A percentile compares a stretch with the other conserved stretches of the same genome.
These are phyloP conservation scores for Sporothrix euskadiensis DNA, from an alignment of 2,329 filamentous ascomycete species.

Conservation along the genomic window DNA sequence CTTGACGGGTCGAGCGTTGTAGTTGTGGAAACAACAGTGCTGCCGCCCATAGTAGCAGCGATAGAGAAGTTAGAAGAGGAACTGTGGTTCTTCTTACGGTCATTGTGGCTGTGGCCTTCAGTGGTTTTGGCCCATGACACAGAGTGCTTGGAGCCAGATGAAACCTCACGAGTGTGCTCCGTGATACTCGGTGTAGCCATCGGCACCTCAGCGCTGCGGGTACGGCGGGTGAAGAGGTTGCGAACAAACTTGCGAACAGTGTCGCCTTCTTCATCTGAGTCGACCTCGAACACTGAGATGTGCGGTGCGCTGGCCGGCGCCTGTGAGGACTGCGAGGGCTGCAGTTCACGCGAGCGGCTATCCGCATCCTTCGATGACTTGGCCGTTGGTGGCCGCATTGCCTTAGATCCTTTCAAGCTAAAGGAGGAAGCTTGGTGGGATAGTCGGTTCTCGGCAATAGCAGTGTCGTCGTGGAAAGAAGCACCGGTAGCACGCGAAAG, in stretches of 20 bases:
- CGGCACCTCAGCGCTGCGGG: slow-evolving; percentile 25
- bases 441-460: not conserved
- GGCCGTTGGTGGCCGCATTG: slow-evolving; percentile 15
- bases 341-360: not conserved
- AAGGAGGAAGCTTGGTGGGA: slow-evolving; percentile 9
- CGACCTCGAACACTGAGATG: slow-evolving; percentile 32
- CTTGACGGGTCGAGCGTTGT: not conserved
- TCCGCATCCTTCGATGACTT: slow-evolving; percentile 22
- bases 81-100: slow-evolving; percentile 29
- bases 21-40: not conserved
- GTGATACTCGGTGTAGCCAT: not conserved
- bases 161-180: not conserved
- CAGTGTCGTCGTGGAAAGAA: slow-evolving; percentile 13
- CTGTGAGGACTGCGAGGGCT: not conserved
- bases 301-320: not conserved
- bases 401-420: slow-evolving; percentile 5
- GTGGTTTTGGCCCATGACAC: slow-evolving; percentile 2
- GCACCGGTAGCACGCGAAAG: slow-evolving; percentile 21
- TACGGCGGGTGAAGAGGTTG: slow-evolving; percentile 31
- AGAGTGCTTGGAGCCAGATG: slow-evolving; percentile 10
- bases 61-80: slow-evolving; percentile 26
- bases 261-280: slow-evolving; percentile 33
- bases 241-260: slow-evolving; percentile 31
- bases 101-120: slow-evolving; percentile 16
- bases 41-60: slow-evolving; percentile 21